phyloP scores from a whole-genome alignment of 2,329 filamentous ascomycete genomes.

The Chrysoporthe austroafricana region DNA sequence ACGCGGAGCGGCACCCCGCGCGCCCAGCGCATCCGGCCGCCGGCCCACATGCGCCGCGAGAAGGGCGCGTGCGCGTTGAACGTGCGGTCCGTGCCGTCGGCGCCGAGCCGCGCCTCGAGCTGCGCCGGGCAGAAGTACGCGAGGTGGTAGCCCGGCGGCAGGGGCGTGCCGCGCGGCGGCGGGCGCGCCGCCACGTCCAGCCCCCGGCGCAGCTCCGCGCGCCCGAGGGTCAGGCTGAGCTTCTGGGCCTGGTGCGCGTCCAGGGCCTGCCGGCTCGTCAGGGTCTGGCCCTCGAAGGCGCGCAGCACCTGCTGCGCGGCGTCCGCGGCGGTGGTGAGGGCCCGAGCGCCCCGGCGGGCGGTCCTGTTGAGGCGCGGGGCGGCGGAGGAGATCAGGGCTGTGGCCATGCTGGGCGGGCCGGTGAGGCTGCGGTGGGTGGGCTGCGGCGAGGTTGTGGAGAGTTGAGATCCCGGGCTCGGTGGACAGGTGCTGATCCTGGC shows the following conservation, averaged over 20 bases:
- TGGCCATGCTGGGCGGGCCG: slow-evolving; percentile 4
- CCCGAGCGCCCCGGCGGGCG: background rate
- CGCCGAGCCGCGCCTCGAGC: slow-evolving; percentile 57
- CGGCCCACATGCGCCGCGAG: slow-evolving; percentile 70
- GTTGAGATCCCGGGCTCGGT: background rate
- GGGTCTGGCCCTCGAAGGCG: slow-evolving; percentile 36
- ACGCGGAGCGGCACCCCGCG: slow-evolving; percentile 46
- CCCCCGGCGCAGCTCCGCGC: slow-evolving; percentile 47
- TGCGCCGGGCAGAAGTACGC: slow-evolving; percentile 65
- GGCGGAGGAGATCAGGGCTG: background rate
- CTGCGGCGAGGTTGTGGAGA: background rate
- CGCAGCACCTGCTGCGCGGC: slow-evolving; percentile 37
- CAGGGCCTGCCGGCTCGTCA: slow-evolving; percentile 50
- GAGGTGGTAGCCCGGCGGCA: slow-evolving; percentile 65
- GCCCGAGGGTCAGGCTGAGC: slow-evolving; percentile 60
- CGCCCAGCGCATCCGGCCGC: slow-evolving; percentile 60
- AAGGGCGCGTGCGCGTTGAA: slow-evolving; percentile 65
- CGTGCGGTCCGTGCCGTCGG: slow-evolving; percentile 63
- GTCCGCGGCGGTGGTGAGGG: slow-evolving; percentile 28
- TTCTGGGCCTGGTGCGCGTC: slow-evolving; percentile 68
- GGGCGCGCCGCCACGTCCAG: slow-evolving; percentile 43
- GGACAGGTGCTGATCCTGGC: background rate
- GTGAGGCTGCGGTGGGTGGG: background rate
- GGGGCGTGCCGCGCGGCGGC: slow-evolving; percentile 48
- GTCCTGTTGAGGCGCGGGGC: slow-evolving; percentile 9